phyloP scores from a whole-genome alignment of 2,329 filamentous ascomycete genomes.

The Coniochaeta prunicola region DNA sequence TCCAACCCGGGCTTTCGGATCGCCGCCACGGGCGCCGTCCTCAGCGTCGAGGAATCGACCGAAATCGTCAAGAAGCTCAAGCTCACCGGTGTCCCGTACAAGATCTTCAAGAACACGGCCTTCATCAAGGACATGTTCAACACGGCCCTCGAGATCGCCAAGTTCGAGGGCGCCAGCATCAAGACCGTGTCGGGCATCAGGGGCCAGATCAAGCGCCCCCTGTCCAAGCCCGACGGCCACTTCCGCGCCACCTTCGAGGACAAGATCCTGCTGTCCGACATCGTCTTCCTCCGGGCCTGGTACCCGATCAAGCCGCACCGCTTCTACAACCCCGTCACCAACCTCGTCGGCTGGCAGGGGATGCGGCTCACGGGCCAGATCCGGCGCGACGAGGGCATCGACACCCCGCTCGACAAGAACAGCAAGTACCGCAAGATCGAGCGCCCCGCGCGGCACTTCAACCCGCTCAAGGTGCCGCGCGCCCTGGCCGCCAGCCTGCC shows the following conservation, averaged over 20 bases:
- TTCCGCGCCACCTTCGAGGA: constrained; percentile 98
- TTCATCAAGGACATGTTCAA: constrained; percentile 99
- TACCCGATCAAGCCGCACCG: constrained; percentile 91
- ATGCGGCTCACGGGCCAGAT: constrained; percentile 96
- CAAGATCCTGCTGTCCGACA: constrained; percentile 94
- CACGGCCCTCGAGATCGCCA: constrained; percentile 86
- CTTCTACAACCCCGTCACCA: constrained; percentile 95
- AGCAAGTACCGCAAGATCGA: constrained; percentile 71
- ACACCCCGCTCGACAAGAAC: constrained; percentile 76
- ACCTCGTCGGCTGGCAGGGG: constrained; percentile 83
- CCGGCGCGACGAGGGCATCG: constrained; percentile 65
- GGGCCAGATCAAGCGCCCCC: constrained; percentile 93
- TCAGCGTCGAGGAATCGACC: constrained; percentile 89
- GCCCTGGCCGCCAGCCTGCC: constrained; percentile 78
- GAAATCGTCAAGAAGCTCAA: constrained; percentile 99
- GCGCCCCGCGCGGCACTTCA: constrained; percentile 67
- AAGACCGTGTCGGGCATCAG: constrained; percentile 93
- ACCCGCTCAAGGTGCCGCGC: constrained; percentile 68
- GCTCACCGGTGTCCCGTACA: constrained; percentile 86
- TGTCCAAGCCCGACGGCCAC: constrained; percentile 88
- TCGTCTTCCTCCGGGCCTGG: constrained; percentile 94
- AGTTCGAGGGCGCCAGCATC: constrained; percentile 94
- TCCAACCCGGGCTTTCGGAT: constrained; percentile 87
- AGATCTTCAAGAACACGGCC: constrained; percentile 98
- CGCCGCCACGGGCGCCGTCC: constrained; percentile 85